Base-by-base conservation (phyloP, 2,329 filamentous ascomycete species). In the Ophiosphaerella herpotricha region DNA sequence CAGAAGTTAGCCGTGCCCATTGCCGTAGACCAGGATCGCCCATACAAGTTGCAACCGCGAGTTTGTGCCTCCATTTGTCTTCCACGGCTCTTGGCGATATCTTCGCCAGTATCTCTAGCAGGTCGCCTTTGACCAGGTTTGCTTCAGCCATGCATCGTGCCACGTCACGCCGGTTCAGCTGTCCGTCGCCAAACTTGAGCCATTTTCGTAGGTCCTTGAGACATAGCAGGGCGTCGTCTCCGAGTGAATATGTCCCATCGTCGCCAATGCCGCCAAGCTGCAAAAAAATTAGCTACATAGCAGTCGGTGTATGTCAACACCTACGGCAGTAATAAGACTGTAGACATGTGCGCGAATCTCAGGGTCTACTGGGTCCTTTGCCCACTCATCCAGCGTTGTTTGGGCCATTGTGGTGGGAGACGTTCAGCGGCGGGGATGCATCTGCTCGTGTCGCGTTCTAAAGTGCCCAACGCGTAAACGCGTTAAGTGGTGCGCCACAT, bases 151-250 rank as follows among this genome's bases (percentile, higher is more conserved):
- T 80, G 72, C 91, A 97, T 75, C 94, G 84, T 54, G 93, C 92
- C 52, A 99, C 94, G 70, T 99, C 94, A 80, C 96, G 88, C 60
- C 93, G 88, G 70, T 96, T 95, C 58, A 88, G 85, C 72, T 95
- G 95, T 70, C 96, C 90, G 73, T 97, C 92, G 79, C 94, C 94
- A 56, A 96, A 85, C 62, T 91, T 91, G 60, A 99, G 82, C 94
- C 94, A 99, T 83, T 88, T 88, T 70, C 94, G 93, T 46, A 99
- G 82, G 75, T 99, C 94, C 55, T 93, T 91, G 49, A 99, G 80
- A 67, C 92, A 94, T 50, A 94, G 90, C 52, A 96, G 80, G 11
- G 92, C 93, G 70, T 97, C 93, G 74, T 97, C 93, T 74, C 94
- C 94, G 32, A 97, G 85, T 37, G 90, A 82, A 73, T 99, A 99